These are phyloP conservation scores for Limtongozyma cylindracea DNA, from an alignment of 805 yeast genomes.

Conservation along the genomic window DNA sequence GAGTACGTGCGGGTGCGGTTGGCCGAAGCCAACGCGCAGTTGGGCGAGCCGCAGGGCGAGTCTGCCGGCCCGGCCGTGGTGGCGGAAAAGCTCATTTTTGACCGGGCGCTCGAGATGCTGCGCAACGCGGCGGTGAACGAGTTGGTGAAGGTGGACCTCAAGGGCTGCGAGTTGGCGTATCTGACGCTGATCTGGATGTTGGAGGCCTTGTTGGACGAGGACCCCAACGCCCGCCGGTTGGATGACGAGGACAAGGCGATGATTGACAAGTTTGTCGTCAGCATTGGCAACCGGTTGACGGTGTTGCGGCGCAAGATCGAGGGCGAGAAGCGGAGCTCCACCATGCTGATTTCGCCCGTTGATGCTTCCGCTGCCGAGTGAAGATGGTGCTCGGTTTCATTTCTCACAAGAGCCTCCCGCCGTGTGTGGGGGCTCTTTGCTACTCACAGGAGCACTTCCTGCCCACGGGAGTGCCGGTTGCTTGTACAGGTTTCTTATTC, in stretches of 20 bases:
- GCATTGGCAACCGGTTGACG: slow-evolving; percentile 62
- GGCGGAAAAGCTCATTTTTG: slow-evolving; percentile 75
- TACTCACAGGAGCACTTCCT: too few species aligned
- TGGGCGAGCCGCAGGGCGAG: slow-evolving; percentile 2
- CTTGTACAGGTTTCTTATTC: too few species aligned
- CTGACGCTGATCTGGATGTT: slow-evolving; percentile 92
- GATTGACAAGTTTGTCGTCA: slow-evolving; percentile 58
- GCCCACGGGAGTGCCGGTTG: too few species aligned
- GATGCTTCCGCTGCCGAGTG: too few species aligned
- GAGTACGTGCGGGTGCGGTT: slow-evolving; percentile 42
- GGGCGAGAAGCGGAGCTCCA: too few species aligned
- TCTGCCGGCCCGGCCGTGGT: slow-evolving; percentile 9
- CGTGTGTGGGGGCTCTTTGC: too few species aligned
- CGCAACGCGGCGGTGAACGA: slow-evolving; percentile 81
- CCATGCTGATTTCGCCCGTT: too few species aligned
- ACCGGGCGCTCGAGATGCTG: slow-evolving; percentile 82
- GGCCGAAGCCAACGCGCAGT: slow-evolving; percentile 18
- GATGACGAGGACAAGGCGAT: slow-evolving; percentile 52
- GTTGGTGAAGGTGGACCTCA: slow-evolving; percentile 42
- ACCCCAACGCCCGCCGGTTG: slow-evolving; percentile 15
- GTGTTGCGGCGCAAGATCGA: slow-evolving; percentile 35
- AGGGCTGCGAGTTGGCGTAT: slow-evolving; percentile 68
- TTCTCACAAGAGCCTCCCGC: too few species aligned
- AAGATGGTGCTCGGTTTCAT: too few species aligned
- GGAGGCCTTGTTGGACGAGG: slow-evolving; percentile 50